These are phyloP conservation scores for Arabidopsis hybrid DNA, from an alignment of 441 rosid genomes.

Conservation along the genomic window DNA sequence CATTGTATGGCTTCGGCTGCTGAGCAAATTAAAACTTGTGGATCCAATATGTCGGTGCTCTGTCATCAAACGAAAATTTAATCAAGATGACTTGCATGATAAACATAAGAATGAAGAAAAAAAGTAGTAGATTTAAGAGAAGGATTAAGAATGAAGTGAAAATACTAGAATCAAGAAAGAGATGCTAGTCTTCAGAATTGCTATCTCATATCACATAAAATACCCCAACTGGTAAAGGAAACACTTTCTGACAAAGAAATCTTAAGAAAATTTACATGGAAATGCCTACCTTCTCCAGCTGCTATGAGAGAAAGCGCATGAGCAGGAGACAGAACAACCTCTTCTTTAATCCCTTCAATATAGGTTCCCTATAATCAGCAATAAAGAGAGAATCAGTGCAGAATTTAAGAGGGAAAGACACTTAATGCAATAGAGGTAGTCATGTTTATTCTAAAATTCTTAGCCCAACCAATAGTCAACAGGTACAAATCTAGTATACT, in stretches of 20 bases:
- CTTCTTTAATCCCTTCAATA: constrained; percentile 98
- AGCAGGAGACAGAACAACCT: constrained; percentile 99
- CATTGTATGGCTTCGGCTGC: constrained; percentile 99
- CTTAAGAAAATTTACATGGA: neutral
- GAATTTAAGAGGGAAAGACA: constrained; percentile 24
- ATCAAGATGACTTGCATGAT: constrained; percentile 35
- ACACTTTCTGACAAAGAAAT: neutral
- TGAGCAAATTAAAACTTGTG: constrained; percentile 92
- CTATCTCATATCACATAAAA: constrained; percentile 29
- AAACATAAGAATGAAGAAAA: constrained; percentile 20
- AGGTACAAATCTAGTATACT: neutral
- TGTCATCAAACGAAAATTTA: constrained; percentile 44
- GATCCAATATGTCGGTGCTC: constrained; percentile 99
- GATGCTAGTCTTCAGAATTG: constrained; percentile 23
- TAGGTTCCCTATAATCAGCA: constrained; percentile 81
- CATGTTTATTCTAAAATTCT: neutral
- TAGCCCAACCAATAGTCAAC: neutral
- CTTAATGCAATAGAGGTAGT: constrained; percentile 1
- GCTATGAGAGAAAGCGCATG: constrained; percentile 99
- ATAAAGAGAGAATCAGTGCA: constrained; percentile 30
- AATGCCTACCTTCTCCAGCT: constrained; percentile 93
- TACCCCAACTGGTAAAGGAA: neutral
- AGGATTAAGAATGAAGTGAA: constrained; percentile 25
- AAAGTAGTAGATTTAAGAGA: constrained; percentile 13
- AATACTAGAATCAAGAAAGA: constrained; percentile 25